Evolutionary conservation across 148 eudicot species (phyloP).

Genomic region (Rhododendron vialii): DNA sequence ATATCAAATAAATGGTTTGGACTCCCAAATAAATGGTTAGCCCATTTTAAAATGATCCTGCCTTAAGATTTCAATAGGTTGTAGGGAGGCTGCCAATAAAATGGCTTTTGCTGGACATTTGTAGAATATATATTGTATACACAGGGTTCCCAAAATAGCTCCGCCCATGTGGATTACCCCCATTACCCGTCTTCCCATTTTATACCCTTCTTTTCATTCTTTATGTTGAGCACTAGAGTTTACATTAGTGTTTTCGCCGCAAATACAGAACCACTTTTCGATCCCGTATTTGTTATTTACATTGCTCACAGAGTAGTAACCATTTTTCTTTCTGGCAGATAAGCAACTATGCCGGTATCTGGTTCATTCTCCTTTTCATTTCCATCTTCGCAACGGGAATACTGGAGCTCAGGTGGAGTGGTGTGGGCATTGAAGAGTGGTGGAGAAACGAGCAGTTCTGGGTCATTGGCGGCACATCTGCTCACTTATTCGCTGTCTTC

Average conservation of each 20-base stretch:
- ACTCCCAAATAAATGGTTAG: not conserved
- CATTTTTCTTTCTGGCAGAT: slow-evolving; percentile 37
- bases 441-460: slow-evolving; percentile 94
- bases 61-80: not conserved
- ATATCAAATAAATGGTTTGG: not conserved
- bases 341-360: slow-evolving; percentile 72
- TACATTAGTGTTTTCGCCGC: not conserved
- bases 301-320: slow-evolving; percentile 16
- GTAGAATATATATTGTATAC: not conserved
- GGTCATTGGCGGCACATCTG: slow-evolving; percentile 90
- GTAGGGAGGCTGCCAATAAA: not conserved
- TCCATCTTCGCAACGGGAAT: slow-evolving; percentile 73
- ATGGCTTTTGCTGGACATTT: not conserved
- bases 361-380: slow-evolving; percentile 67
- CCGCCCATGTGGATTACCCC: not conserved
- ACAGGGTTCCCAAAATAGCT: not conserved
- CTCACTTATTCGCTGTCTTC: slow-evolving; percentile 83
- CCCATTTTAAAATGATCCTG: not conserved
- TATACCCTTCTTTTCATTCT: not conserved
- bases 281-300: not conserved
- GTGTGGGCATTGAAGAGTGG: slow-evolving; percentile 78
- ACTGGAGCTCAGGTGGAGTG: slow-evolving; percentile 74
- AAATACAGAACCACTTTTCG: not conserved
- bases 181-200: not conserved
- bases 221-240: not conserved